Evolutionary conservation across 2,329 filamentous ascomycete species (phyloP), one percentile per base, ranked within the genome.

Genomic region (Colletotrichum chlorophyti): DNA sequence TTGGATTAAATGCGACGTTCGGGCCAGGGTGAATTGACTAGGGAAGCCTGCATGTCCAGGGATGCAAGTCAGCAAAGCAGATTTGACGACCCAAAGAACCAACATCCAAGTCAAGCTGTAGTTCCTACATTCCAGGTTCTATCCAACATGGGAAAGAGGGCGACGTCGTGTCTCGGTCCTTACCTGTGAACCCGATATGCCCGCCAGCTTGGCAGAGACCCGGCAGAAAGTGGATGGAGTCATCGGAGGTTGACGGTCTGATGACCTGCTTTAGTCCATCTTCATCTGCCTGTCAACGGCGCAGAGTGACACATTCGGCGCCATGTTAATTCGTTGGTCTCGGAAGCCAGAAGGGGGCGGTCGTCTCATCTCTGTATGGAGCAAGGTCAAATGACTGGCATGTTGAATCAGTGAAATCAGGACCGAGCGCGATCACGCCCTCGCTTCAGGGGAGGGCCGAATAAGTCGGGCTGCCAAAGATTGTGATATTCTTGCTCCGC

Each of bases 351-450:
- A 54, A 49, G 42, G 55, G 31, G 55, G 23, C 37, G 50, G 23
- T 19, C 23, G 21, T n/a, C n/a, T n/a, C 15, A 35, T 24, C 19
- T 34, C 29, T 35, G 27, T 54, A 34, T 40, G 31, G 12, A 53
- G 27, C 23, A 45, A 27, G 24, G 46, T 31, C 24, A 41, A 7
- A 24, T 17, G 31, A 31, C 55, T 46, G 45, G 51, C 51, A 45
- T 59, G 32, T 43, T 59, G 51, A 59, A 55, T 49, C 55, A 49
- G 37, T 34, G 31, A 49, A n/a, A 31, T 31, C 42, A 38, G 42
- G 49, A 53, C 49, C 42, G 49, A 53, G 49, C 49, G 38, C 53
- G 31, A 11, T 12, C 17, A 37, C 14, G 21, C 29, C 34, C 19
- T n/a, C n/a, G n/a, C n/a, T n/a, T n/a, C n/a, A n/a, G n/a, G n/a